Percentiles rank a stretch among this genome's conserved stretches.
These are phyloP conservation scores for Fusarium equiseti DNA, from an alignment of 2,329 filamentous ascomycete species.

Conservation along the genomic window DNA sequence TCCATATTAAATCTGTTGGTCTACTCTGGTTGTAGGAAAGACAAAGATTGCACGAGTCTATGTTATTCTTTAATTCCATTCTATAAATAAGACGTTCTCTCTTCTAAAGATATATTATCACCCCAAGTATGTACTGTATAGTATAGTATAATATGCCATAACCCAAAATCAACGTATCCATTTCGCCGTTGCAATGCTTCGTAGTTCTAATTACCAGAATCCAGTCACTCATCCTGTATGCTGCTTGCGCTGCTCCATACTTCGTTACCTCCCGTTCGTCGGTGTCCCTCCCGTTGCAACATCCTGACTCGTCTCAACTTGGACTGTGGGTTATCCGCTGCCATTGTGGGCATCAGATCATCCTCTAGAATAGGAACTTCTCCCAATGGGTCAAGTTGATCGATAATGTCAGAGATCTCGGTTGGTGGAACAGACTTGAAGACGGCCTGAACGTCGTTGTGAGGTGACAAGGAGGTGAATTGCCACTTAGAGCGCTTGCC, in stretches of 20 bases:
- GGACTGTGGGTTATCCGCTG: slow-evolving; percentile 45
- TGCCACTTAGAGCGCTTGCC: slow-evolving; percentile 52
- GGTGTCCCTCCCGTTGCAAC: slow-evolving; percentile 37
- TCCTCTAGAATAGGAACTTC: slow-evolving; percentile 52
- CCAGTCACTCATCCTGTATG: slow-evolving; percentile 23
- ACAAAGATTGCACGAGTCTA: not conserved
- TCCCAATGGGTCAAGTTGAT: slow-evolving; percentile 51
- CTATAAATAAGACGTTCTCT: slow-evolving; percentile 1
- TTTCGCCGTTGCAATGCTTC: slow-evolving; percentile 35
- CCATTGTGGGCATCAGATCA: slow-evolving; percentile 48
- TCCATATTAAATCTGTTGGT: not conserved
- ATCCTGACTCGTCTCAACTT: slow-evolving; percentile 39
- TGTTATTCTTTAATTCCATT: not conserved
- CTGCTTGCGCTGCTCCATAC: slow-evolving; percentile 33
- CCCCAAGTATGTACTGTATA: not conserved
- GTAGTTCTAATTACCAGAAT: not conserved
- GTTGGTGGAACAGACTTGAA: slow-evolving; percentile 70
- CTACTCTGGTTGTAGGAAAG: not conserved
- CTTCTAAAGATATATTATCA: not conserved
- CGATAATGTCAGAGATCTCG: slow-evolving; percentile 51
- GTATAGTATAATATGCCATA: not conserved
- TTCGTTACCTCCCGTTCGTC: slow-evolving; percentile 23
- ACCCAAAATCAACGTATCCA: slow-evolving; percentile 10
- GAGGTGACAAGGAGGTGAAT: slow-evolving; percentile 65
- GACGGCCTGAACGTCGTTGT: slow-evolving; percentile 70